Base-by-base conservation (phyloP, 495 filamentous ascomycete genomes). In the Xylona heveae region DNA sequence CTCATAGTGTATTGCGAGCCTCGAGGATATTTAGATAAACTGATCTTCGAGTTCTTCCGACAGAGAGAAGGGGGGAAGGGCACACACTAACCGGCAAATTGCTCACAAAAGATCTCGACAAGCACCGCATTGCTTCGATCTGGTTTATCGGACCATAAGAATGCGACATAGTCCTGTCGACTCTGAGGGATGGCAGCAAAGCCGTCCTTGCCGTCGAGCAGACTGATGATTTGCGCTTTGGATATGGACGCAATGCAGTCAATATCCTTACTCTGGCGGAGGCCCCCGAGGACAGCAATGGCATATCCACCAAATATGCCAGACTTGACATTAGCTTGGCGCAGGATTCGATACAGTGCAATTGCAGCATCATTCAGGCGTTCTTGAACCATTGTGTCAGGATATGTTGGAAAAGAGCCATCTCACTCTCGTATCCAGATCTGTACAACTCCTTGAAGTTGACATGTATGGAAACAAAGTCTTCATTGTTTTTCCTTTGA, bases 241-340 rank as follows among this genome's bases (percentile, higher is more conserved):
- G 28, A 18, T 13, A 21, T 19, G 7, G 38, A 30, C 12, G 30
- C 41, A 8, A 43, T 13, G 23, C 39, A 42, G 20, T 43, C 41
- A 14, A 43, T 36, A 22, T 43, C 41, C 22, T 42, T 42, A 13
- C 38, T 42, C 14, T 19, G 14, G 15, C 41, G 38, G 8, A 19
- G 7, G 17, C 38, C 41, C 4, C 39, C 39, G 23, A 27, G 23
- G 14, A 25, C 15, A 7, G 25, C 28, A 2, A 43, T 34, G 6
- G 41, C 41, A 13, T 29, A 42, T 10, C 41, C 41, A 14, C 41
- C 41, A 13, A 43, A 43, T 15, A 43, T 37, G 5, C 41, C 41
- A 18, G 21, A 34, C 16, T 38, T 42, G n/a, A 43, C 26, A 26
- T 24, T 24, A 12, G 21, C 28, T 3, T 15, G 8, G 21, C 18